These are phyloP conservation scores for Allomyces macrogynus DNA, from an alignment of 192 early-diverging fungal genomes.

Conservation along the genomic window DNA sequence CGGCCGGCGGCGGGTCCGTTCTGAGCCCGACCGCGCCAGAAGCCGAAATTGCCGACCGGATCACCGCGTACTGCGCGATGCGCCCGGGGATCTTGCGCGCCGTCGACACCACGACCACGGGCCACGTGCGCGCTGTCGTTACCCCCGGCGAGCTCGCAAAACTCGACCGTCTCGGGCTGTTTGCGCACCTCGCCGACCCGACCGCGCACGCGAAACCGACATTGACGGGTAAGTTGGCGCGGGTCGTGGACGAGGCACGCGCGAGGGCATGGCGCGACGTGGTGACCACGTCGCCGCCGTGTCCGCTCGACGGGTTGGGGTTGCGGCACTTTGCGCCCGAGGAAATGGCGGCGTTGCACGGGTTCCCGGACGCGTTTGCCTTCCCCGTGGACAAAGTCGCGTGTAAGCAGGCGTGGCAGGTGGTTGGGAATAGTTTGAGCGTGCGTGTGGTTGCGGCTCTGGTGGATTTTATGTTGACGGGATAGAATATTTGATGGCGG, in stretches of 20 bases:
- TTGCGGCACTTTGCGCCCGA: not conserved
- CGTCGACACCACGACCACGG: not conserved
- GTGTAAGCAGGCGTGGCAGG: not conserved
- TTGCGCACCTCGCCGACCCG: too few relatives aligned
- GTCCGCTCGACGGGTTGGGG: not conserved
- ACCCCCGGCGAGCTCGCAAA: not conserved
- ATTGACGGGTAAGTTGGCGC: too few relatives aligned
- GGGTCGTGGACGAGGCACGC: too few relatives aligned
- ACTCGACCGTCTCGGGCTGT: not conserved
- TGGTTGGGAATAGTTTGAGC: not conserved
- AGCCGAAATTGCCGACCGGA: too few relatives aligned
- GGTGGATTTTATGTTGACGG: not conserved
- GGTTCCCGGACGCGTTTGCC: not conserved
- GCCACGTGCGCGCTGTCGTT: not conserved
- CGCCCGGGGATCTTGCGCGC: not conserved
- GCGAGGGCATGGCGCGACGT: too few relatives aligned
- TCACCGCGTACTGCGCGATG: not conserved
- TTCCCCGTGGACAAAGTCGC: not conserved
- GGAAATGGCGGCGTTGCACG: not conserved
- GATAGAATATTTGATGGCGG: not conserved
- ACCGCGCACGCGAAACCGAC: too few relatives aligned
- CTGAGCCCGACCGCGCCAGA: too few relatives aligned
- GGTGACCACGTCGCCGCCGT: not conserved
- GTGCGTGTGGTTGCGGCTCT: not conserved
- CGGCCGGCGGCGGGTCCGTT: too few relatives aligned